A percentile compares a stretch with the other conserved stretches of the same genome.
phyloP scores from a whole-genome alignment of 306 rosid species.

The Prosopis cineraria region DNA sequence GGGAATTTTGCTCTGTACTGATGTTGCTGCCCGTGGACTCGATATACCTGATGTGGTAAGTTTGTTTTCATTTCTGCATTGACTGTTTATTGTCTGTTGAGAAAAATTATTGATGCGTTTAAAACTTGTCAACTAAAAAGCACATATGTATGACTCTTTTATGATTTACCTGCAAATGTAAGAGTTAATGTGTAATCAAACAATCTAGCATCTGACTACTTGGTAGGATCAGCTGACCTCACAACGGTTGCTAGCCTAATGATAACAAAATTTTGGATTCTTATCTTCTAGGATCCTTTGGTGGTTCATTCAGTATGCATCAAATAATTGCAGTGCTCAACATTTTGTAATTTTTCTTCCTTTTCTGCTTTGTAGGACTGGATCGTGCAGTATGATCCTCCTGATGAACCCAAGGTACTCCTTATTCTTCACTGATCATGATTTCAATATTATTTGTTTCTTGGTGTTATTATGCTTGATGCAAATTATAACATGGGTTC shows the following conservation, averaged over 20 bases:
- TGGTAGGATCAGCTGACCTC: not conserved
- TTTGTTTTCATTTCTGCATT: constrained; percentile 11
- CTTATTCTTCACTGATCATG: constrained; percentile 12
- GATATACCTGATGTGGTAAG: constrained; percentile 89
- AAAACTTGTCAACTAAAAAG: not conserved
- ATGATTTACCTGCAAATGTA: not conserved
- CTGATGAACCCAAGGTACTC: constrained; percentile 92
- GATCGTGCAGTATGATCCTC: constrained; percentile 99
- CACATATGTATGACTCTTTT: not conserved
- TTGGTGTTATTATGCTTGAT: constrained; percentile 7
- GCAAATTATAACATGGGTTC: constrained; percentile 23
- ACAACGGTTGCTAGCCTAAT: not conserved
- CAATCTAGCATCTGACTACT: not conserved
- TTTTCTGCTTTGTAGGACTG: constrained; percentile 71
- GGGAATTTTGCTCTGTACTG: constrained; percentile 94
- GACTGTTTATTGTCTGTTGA: constrained; percentile 9
- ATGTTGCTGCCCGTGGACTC: constrained; percentile 98
- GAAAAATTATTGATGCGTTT: not conserved
- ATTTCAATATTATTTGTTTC: not conserved
- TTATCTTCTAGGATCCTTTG: not conserved
- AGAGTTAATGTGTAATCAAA: not conserved
- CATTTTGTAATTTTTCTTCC: constrained; percentile 10
- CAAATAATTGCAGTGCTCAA: constrained; percentile 18
- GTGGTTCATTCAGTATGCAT: not conserved
- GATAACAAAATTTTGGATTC: not conserved